Percentiles rank a stretch among this genome's conserved stretches.
phyloP scores from a whole-genome alignment of 768 basidiomycete genomes.

The Paxillus ammoniavirescens region DNA sequence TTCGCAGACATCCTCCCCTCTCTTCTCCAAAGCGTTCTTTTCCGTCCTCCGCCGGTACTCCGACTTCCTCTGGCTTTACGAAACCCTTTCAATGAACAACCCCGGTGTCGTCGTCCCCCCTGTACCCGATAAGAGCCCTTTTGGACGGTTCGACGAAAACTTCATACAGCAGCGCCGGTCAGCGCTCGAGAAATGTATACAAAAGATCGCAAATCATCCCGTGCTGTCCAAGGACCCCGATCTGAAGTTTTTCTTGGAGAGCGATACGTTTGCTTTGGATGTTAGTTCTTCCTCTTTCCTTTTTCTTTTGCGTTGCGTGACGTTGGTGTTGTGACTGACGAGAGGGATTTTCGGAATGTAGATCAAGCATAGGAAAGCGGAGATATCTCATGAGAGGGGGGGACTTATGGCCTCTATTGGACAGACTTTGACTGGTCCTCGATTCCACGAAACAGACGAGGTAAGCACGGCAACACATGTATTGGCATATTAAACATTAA shows the following conservation, averaged over 20 bases:
- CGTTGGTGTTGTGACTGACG: not conserved
- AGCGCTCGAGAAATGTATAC: constrained; percentile 86
- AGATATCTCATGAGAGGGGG: constrained; percentile 72
- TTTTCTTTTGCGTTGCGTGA: not conserved
- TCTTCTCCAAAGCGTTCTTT: constrained; percentile 80
- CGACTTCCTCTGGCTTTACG: constrained; percentile 96
- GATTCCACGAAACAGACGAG: constrained; percentile 89
- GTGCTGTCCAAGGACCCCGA: constrained; percentile 86
- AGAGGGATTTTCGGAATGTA: constrained; percentile 25
- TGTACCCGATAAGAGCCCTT: constrained; percentile 91
- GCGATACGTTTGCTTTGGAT: constrained; percentile 87
- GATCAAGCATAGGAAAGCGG: constrained; percentile 88
- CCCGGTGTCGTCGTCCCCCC: constrained; percentile 97
- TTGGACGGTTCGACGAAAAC: constrained; percentile 89
- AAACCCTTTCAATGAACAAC: constrained; percentile 83
- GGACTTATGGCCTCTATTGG: constrained; percentile 85
- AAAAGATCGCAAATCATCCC: constrained; percentile 92
- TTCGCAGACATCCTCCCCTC: constrained; percentile 75
- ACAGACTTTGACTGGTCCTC: constrained; percentile 71
- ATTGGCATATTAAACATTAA: not conserved
- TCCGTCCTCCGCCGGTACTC: constrained; percentile 97
- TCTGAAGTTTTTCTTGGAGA: constrained; percentile 87
- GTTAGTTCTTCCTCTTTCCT: constrained; percentile 44
- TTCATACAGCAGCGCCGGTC: constrained; percentile 86
- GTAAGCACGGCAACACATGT: constrained; percentile 34